Evolutionary conservation across 192 early-diverging fungal genomes (phyloP).

Genomic region (Spizellomyces sp.): DNA sequence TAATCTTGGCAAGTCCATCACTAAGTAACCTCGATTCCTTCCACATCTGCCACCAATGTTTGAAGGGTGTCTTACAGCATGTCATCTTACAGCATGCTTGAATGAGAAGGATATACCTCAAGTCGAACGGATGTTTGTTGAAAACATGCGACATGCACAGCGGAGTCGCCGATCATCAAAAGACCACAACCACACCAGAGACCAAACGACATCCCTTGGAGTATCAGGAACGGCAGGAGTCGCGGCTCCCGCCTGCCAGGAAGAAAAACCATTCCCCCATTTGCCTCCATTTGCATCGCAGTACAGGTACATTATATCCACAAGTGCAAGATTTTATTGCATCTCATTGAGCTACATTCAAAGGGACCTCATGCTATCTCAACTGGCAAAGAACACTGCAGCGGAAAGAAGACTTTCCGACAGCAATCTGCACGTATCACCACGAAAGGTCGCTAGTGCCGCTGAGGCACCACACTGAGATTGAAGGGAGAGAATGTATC

Average conservation of each 20-base stretch:
- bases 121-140: constrained; percentile 45
- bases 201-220: neutral
- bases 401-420: neutral
- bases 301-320: constrained; percentile 32
- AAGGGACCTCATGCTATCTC: constrained; percentile 40
- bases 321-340: too few species aligned
- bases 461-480: too few species aligned
- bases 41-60: neutral
- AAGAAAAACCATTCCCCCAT: constrained; percentile 48
- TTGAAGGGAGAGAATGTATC: too few species aligned
- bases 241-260: neutral
- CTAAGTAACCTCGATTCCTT: constrained; percentile 24
- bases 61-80: neutral
- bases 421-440: too few species aligned
- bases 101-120: constrained; percentile 50
- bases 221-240: neutral
- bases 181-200: neutral
- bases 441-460: too few species aligned
- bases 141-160: constrained; percentile 30
- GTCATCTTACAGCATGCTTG: constrained; percentile 25
- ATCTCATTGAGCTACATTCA: too few species aligned
- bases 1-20: constrained; percentile 34
- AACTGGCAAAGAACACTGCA: constrained; percentile 5
- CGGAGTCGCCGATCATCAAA: neutral
- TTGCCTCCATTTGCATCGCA: constrained; percentile 54